These are phyloP conservation scores for Ambispora gerdemannii DNA, from an alignment of 192 early-diverging fungal species.

Conservation along the genomic window DNA sequence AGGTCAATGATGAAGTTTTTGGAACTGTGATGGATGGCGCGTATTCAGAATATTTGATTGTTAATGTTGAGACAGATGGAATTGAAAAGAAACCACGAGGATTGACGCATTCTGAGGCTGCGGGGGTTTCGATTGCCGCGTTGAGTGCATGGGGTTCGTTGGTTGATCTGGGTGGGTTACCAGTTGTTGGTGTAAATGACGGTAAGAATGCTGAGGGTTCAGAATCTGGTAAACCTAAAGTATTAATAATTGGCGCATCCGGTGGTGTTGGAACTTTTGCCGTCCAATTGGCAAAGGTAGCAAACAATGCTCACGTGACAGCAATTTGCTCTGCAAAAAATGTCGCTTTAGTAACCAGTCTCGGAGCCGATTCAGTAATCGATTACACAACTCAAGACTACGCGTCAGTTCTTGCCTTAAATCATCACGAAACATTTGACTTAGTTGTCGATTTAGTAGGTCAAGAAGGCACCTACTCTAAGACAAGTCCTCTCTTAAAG, in stretches of 20 bases:
- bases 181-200: too few species aligned
- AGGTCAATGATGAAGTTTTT: slow-evolving; percentile 35
- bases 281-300: slow-evolving; percentile 52
- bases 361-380: slow-evolving; percentile 55
- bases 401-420: slow-evolving; percentile 12
- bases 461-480: not conserved
- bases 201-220: not conserved
- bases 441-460: slow-evolving; percentile 47
- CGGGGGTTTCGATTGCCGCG: not conserved
- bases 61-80: not conserved
- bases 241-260: slow-evolving; percentile 50
- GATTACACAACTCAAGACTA: slow-evolving; percentile 52
- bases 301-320: slow-evolving; percentile 46
- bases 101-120: not conserved
- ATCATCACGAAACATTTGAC: slow-evolving; percentile 36
- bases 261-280: slow-evolving; percentile 46
- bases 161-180: not conserved
- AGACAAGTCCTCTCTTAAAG: not conserved
- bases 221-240: slow-evolving; percentile 27
- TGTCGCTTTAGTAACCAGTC: slow-evolving; percentile 38
- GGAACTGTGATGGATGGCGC: slow-evolving; percentile 10
- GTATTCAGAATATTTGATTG: not conserved
- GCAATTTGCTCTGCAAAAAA: slow-evolving; percentile 52
- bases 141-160: not conserved
- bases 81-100: not conserved